Evolutionary conservation across 2,329 filamentous ascomycete species (phyloP).

Genomic region (Talaromyces verruculosus): DNA sequence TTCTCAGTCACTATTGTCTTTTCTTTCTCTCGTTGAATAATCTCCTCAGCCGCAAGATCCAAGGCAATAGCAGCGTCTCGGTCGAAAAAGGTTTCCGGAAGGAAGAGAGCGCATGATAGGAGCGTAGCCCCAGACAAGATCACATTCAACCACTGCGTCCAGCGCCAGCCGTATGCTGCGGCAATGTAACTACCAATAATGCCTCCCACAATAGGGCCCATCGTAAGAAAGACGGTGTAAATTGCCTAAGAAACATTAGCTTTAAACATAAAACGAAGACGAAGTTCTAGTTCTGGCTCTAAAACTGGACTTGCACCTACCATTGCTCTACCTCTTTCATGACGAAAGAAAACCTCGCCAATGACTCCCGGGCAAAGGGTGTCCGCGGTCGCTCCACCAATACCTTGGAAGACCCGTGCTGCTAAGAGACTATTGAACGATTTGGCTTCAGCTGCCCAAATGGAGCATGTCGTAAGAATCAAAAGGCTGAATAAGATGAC

Average conservation of each 20-base stretch:
- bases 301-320: not conserved
- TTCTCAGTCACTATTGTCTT: not conserved
- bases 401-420: not conserved
- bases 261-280: not conserved
- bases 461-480: not conserved
- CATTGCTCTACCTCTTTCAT: not conserved
- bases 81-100: not conserved
- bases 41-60: not conserved
- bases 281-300: not conserved
- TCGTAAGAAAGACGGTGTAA: not conserved
- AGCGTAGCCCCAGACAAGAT: not conserved
- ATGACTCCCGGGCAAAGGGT: not conserved
- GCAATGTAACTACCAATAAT: constrained; percentile 1
- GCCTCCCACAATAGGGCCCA: not conserved
- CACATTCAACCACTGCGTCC: constrained; percentile 6
- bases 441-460: not conserved
- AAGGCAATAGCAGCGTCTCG: not conserved
- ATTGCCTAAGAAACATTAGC: not conserved
- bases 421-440: not conserved
- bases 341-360: not conserved
- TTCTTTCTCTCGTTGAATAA: not conserved
- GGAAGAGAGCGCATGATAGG: not conserved
- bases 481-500: not conserved
- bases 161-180: not conserved
- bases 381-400: not conserved